phyloP scores from a whole-genome alignment of 352 stramenopile species.

The Pythium apleroticum region DNA sequence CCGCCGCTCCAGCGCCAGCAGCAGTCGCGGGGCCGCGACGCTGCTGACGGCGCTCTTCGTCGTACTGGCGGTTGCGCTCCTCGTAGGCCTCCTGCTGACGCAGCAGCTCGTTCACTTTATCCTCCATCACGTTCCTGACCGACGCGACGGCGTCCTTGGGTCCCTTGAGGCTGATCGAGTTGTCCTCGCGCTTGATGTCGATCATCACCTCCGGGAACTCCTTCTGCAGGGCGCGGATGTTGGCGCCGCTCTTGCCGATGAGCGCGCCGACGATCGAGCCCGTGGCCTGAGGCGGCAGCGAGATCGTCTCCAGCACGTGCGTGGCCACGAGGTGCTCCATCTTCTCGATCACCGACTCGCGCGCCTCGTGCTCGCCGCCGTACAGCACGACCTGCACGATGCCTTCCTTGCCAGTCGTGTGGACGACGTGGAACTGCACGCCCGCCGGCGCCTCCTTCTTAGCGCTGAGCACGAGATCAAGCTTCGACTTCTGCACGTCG shows the following conservation, averaged over 20 bases:
- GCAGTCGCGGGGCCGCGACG: conserved; percentile 1
- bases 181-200: conserved; percentile 57
- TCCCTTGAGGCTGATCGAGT: conserved; percentile 58
- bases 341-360: conserved; percentile 61
- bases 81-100: conserved; percentile 52
- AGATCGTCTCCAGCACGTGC: conserved; percentile 49
- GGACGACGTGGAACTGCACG: conserved; percentile 58
- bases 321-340: conserved; percentile 59
- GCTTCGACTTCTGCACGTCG: conserved; percentile 40
- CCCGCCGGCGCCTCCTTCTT: conserved; percentile 44
- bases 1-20: conserved; percentile 21
- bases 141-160: conserved; percentile 46
- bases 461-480: conserved; percentile 54
- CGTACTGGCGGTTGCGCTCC: conserved; percentile 31
- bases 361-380: conserved; percentile 48
- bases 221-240: conserved; percentile 70
- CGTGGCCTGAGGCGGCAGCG: conserved; percentile 38
- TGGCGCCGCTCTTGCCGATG: conserved; percentile 78
- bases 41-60: conserved; percentile 40
- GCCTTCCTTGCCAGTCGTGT: conserved; percentile 36
- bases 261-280: conserved; percentile 64
- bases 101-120: conserved; percentile 69
- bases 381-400: conserved; percentile 56
- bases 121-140: conserved; percentile 63
- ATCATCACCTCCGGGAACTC: conserved; percentile 61